Evolutionary conservation across 768 basidiomycete genomes (phyloP), one percentile per base, ranked within the genome.

Genomic region (Boletales sp.): DNA sequence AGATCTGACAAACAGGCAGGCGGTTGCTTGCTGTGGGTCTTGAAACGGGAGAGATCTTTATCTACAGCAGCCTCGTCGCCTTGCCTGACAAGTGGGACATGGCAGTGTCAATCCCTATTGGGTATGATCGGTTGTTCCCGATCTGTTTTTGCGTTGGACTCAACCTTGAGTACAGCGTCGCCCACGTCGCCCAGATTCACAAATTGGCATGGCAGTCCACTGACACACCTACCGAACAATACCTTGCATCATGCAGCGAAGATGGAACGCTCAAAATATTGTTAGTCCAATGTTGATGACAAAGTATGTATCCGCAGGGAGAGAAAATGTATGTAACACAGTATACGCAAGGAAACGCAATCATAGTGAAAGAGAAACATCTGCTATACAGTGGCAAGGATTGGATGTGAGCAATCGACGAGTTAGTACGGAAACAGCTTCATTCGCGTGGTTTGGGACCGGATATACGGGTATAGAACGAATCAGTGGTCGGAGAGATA

Each of bases 211-310:
- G 91, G 90, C 78, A 86, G 34, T 82, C 85, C 29, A 65, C 66
- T 13, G 58, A 53, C 8, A 56, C 64, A 29, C 55, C 52, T 11
- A 51, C 56, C n/a, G 52, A 59, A 47, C 71, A 68, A 49, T 75
- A 82, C 51, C 77, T 97, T 45, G 94, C 91, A 31, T 91, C 84
- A 51, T 91, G 91, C 61, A 90, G 90, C 68, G 92, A 95, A 73
- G 94, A 97, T 77, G 84, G 90, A 74, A 88, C 87, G 75, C 74
- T 94, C 70, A 87, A 83, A 69, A 76, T 95, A 72, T 72, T 83
- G 68, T 74, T 74, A 62, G 73, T 90, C 72, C 80, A 76, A 76
- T 58, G 64, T 73, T 61, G 67, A 70, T 72, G 72, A 67, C 74
- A 75, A 72, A 73, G 71, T 71, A 71, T 56, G 56, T 68, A 60